Base-by-base conservation (phyloP, 768 basidiomycete genomes). In the Cystofilobasidium macerans region DNA sequence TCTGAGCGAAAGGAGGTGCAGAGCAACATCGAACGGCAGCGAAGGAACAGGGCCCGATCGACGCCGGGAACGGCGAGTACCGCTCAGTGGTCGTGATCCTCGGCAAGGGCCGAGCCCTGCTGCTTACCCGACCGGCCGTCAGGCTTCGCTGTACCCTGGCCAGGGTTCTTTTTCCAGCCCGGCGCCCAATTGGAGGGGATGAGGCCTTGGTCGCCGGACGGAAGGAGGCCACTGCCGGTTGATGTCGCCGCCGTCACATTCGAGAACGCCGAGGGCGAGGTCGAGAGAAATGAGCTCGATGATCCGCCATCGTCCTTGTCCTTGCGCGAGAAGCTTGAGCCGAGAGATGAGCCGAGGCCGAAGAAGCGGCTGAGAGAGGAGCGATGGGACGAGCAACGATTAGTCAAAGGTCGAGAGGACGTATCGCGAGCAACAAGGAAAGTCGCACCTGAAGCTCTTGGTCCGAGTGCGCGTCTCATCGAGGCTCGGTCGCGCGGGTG, bases 381-480 rank as follows among this genome's bases (percentile, higher is more conserved):
- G 47, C 26, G 36, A 11, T 28, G 45, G 32, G 42, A 9, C n/a
- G 32, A 54, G 38, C 16, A 33, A 48, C 36, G 32, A 22, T 14
- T 35, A 51, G 26, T 28, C 5, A 38, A 45, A 18, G 33, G 28
- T 11, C 28, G 16, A 7, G 42, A 13, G 4, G 60, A 13, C 3
- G 59, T 9, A 48, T 26, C 24, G 8, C 13, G 3, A 36, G 38
- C 28, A 24, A 24, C 30, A 36, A n/a, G 43, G 26, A 53, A 33
- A 16, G 53, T 53, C 2, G 26, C n/a, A 64, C 63, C 63, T 64
- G 56, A 64, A 64, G 45, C 56, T 57, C 57, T 64, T 64, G n/a
- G 51, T 43, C 18, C 63, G 57, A 6, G 28, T 30, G 22, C 32
- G 32, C n/a, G 48, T 40, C 35, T 36, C 32, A 24, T 54, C 62